phyloP scores from a whole-genome alignment of 768 basidiomycete genomes.

The Infundibulicybe gibba region DNA sequence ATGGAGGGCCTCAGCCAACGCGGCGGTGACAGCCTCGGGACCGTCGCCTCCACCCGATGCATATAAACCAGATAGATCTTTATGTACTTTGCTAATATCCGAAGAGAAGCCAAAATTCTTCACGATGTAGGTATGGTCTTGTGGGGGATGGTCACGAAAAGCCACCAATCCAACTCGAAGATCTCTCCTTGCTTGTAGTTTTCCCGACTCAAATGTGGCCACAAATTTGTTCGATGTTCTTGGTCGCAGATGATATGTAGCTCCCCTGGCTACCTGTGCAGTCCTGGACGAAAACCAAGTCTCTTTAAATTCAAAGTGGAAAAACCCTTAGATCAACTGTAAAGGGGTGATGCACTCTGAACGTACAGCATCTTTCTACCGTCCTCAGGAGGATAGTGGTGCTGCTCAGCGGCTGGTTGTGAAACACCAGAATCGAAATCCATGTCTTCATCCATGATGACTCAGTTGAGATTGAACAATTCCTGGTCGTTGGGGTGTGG shows the following conservation, averaged over 20 bases:
- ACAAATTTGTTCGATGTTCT: conserved; percentile 95
- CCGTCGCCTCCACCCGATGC: conserved; percentile 93
- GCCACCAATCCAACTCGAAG: conserved; percentile 90
- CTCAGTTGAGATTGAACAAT: conserved; percentile 13
- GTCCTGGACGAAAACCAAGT: conserved; percentile 94
- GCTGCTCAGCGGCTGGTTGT: conserved; percentile 30
- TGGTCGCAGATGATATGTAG: conserved; percentile 91
- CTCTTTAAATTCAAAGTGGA: conserved; percentile 42
- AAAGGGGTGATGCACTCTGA: conserved; percentile 3
- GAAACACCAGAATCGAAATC: conserved; percentile 47
- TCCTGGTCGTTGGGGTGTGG: neutral
- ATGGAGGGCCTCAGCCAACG: conserved; percentile 77
- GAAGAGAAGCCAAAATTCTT: conserved; percentile 95
- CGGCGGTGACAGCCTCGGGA: conserved; percentile 95
- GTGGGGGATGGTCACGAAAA: conserved; percentile 95
- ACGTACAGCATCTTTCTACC: conserved; percentile 76
- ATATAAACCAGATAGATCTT: conserved; percentile 77
- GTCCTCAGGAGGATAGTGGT: conserved; percentile 29
- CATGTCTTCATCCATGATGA: conserved; percentile 79
- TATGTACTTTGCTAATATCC: conserved; percentile 84
- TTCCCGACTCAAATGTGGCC: conserved; percentile 92
- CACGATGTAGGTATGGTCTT: conserved; percentile 92
- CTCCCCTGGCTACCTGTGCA: conserved; percentile 91
- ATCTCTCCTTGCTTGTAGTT: conserved; percentile 83
- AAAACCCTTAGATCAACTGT: conserved; percentile 3